phyloP scores from a whole-genome alignment of 2,329 filamentous ascomycete species.

The Cadophora sp. region DNA sequence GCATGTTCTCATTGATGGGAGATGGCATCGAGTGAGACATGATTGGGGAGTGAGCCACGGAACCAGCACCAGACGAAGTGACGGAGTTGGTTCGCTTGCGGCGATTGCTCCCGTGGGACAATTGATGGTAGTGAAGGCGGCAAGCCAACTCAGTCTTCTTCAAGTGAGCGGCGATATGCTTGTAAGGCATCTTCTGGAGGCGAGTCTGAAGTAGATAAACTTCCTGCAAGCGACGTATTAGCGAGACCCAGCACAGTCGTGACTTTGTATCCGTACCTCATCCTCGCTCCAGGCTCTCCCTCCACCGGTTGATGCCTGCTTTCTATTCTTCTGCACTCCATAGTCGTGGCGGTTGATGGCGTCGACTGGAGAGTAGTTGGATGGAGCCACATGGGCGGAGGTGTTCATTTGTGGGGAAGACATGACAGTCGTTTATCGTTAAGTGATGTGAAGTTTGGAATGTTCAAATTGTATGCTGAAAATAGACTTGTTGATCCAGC shows the following conservation, averaged over 20 bases:
- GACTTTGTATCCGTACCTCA: constrained; percentile 61
- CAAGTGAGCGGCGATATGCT: constrained; percentile 83
- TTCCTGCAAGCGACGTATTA: constrained; percentile 60
- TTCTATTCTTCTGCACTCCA: constrained; percentile 69
- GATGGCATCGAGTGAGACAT: constrained; percentile 57
- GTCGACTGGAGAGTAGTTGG: constrained; percentile 52
- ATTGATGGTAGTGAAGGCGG: constrained; percentile 85
- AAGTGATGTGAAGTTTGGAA: constrained; percentile 32
- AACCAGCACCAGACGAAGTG: constrained; percentile 66
- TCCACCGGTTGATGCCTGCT: constrained; percentile 73
- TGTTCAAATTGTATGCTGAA: constrained; percentile 32
- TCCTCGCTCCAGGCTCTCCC: constrained; percentile 86
- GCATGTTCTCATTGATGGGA: constrained; percentile 53
- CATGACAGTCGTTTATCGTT: constrained; percentile 44
- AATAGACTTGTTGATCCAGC: constrained; percentile 43
- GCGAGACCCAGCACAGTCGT: constrained; percentile 3
- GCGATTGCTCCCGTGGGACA: constrained; percentile 82
- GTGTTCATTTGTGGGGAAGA: constrained; percentile 46
- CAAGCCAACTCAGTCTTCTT: constrained; percentile 90
- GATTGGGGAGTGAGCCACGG: constrained; percentile 57
- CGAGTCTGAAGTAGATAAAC: constrained; percentile 84
- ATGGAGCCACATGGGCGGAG: constrained; percentile 40
- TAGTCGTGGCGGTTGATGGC: constrained; percentile 64
- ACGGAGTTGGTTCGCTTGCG: constrained; percentile 78
- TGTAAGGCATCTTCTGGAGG: constrained; percentile 88